Conservation (phyloP, 176 grass and related monocot species). For the Guadua angustifolia region DNA sequence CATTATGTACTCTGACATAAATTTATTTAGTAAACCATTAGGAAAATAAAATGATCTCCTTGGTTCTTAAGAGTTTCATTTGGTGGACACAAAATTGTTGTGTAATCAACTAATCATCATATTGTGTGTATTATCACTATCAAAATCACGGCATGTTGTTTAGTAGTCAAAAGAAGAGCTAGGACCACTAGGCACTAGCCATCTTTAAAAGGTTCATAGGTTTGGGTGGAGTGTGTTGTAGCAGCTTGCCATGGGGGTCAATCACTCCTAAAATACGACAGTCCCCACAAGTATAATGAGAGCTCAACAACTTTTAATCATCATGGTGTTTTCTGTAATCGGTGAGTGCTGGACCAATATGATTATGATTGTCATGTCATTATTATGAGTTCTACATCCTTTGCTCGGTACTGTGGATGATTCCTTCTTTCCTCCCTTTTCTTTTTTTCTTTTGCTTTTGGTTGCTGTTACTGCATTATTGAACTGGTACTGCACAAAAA, state of each 20-base stretch:
- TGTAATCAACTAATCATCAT: background rate
- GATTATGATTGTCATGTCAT: conserved; percentile 55
- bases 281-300: conserved; percentile 40
- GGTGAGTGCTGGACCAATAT: conserved; percentile 42
- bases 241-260: conserved; percentile 42
- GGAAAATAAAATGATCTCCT: background rate
- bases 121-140: conserved; percentile 13
- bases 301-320: conserved; percentile 52
- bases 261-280: conserved; percentile 21
- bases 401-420: background rate
- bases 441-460: conserved; percentile 41
- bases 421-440: conserved; percentile 14
- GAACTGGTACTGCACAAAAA: background rate
- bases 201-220: conserved; percentile 24
- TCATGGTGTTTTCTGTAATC: conserved; percentile 46
- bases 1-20: background rate
- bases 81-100: background rate
- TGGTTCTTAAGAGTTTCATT: background rate
- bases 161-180: conserved; percentile 29
- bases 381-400: conserved; percentile 30
- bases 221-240: conserved; percentile 28
- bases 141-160: background rate
- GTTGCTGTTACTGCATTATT: conserved; percentile 49
- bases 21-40: background rate
- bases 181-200: conserved; percentile 22